These are phyloP conservation scores for Globisporangium rhizosaccharum DNA, from an alignment of 352 stramenopile genomes.

Conservation along the genomic window DNA sequence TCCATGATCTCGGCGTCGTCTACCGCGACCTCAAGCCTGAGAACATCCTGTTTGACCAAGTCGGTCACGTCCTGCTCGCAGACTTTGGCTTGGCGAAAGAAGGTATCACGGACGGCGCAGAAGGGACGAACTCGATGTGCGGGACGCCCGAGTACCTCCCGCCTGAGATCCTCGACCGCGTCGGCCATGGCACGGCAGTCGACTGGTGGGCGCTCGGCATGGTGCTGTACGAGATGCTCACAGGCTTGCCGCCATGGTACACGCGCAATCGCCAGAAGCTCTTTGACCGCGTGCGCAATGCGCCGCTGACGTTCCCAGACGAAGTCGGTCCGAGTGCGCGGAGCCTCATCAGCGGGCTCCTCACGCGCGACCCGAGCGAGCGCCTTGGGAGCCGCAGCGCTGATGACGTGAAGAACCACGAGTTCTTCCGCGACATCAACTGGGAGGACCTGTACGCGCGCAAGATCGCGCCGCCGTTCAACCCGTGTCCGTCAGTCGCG, in stretches of 20 bases:
- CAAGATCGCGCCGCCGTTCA: conserved; percentile 81
- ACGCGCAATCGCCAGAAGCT: conserved; percentile 91
- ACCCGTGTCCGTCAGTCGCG: conserved; percentile 60
- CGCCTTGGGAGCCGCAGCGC: conserved; percentile 69
- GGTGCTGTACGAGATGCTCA: conserved; percentile 94
- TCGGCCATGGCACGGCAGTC: conserved; percentile 86
- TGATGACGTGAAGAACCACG: conserved; percentile 83
- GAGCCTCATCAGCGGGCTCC: conserved; percentile 77
- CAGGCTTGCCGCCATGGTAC: conserved; percentile 89
- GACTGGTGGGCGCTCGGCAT: conserved; percentile 92
- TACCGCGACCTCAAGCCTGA: conserved; percentile 87
- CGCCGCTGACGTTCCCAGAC: conserved; percentile 85
- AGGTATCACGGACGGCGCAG: conserved; percentile 75
- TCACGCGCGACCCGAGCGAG: conserved; percentile 78
- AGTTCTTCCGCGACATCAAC: conserved; percentile 79
- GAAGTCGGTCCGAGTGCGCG: conserved; percentile 66
- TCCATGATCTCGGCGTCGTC: conserved; percentile 87
- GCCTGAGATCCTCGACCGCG: conserved; percentile 87
- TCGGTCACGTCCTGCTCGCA: conserved; percentile 69
- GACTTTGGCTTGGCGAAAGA: conserved; percentile 89
- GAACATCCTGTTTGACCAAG: conserved; percentile 82
- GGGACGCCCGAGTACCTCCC: conserved; percentile 91
- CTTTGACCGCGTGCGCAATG: conserved; percentile 87
- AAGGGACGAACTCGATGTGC: conserved; percentile 88
- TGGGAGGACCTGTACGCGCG: conserved; percentile 81